These are phyloP conservation scores for Microdochium trichocladiopsis DNA, from an alignment of 2,329 filamentous ascomycete species.

Conservation along the genomic window DNA sequence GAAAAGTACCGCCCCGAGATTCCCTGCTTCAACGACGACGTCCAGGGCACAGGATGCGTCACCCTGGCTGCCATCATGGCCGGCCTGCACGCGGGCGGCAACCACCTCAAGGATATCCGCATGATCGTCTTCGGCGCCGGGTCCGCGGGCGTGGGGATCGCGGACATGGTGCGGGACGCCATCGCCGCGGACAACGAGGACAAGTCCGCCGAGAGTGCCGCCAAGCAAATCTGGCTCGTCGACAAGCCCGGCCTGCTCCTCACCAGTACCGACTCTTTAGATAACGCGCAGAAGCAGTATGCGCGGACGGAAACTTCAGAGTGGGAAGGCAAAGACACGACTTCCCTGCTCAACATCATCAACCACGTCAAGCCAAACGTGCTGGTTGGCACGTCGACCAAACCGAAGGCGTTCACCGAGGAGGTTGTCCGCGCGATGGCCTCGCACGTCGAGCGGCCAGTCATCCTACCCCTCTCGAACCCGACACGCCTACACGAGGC, in stretches of 20 bases:
- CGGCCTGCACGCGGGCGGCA: conserved; percentile 60
- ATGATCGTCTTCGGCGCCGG: conserved; percentile 76
- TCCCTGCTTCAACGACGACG: conserved; percentile 85
- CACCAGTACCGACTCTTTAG: conserved; percentile 52
- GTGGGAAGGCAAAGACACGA: conserved; percentile 50
- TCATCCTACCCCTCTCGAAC: conserved; percentile 77
- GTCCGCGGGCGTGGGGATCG: conserved; percentile 77
- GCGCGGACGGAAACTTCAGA: conserved; percentile 52
- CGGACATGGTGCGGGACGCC: conserved; percentile 75
- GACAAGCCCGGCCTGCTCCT: conserved; percentile 76
- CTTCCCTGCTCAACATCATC: conserved; percentile 58
- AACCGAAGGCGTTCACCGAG: conserved; percentile 68
- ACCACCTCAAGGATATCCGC: conserved; percentile 60
- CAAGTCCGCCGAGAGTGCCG: conserved; percentile 66
- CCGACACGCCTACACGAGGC: conserved; percentile 81
- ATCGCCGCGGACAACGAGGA: conserved; percentile 63
- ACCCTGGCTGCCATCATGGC: conserved; percentile 78
- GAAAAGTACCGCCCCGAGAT: conserved; percentile 68
- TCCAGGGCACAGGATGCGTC: conserved; percentile 84
- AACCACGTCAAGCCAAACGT: conserved; percentile 70
- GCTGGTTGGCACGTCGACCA: conserved; percentile 77
- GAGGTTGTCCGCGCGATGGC: conserved; percentile 71
- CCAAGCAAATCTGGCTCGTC: conserved; percentile 72
- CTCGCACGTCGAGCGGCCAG: conserved; percentile 62
- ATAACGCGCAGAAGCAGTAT: conserved; percentile 60